Evolutionary conservation across 1,284 basidiomycete genomes (phyloP), one percentile per base, ranked within the genome.

Genomic region (Ceratobasidium papillatum): DNA sequence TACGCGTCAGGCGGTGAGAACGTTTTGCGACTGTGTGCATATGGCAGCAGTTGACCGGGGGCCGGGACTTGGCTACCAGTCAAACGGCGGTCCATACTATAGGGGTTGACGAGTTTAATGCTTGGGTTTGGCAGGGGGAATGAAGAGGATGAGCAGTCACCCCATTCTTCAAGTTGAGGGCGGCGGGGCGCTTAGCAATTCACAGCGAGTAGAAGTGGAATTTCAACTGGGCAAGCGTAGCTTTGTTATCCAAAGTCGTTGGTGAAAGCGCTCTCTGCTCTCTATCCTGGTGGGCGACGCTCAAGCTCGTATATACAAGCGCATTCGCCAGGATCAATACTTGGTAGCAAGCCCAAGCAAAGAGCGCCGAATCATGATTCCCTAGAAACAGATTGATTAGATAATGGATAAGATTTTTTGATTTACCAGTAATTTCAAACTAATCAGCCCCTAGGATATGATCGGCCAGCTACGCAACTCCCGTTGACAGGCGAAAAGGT

Each of bases 201-300:
- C 12, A 14, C 3, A 11, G 61, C 61, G 61, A 63, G 61, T 47
- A 63, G 61, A 47, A 45, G 41, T 12, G 7, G 61, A 63, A 63
- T 63, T 63, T 63, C 41, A 45, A 63, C 25, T 5, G 61, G 34
- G 2, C 8, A 1, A 22, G 25, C 27, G 38, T 36, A 4, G 38
- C 38, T 41, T 41, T 41, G 38, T 41, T 41, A 14, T 5, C 38
- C 19, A 8, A 17, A 51, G 19, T 51, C 25, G 25, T 51, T n/a
- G 7, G 49, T n/a, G 19, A 25, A n/a, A 8, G 49, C 9, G 25
- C 25, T n/a, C n/a, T n/a, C n/a, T n/a, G n/a, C n/a, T n/a, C n/a
- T n/a, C n/a, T n/a, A n/a, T n/a, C n/a, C n/a, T n/a, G n/a, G n/a
- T n/a, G n/a, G n/a, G n/a, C n/a, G n/a, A n/a, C n/a, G n/a, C n/a